Base-by-base conservation (phyloP, 768 basidiomycete genomes). In the Leccinum broughii region DNA sequence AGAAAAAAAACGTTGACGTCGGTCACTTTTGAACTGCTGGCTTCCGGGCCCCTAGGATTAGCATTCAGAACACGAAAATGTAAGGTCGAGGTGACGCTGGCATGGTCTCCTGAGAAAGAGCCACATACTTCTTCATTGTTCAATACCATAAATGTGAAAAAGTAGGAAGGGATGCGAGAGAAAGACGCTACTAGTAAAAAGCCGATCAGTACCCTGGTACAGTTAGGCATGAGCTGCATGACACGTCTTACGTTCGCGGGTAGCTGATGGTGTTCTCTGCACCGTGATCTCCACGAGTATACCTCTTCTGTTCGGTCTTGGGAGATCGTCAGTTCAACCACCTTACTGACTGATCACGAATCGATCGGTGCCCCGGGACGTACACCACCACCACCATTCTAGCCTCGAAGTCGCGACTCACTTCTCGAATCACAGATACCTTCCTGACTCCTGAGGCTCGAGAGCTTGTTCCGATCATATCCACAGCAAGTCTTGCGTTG, bases 401-500 rank as follows among this genome's bases (percentile, higher is more conserved):
- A 56, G 58, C 50, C 26, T 54, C 26, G 48, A 58, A 44, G 1
- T 58, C 35, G 13, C 35, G 35, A 35, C 35, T 35, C 57, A 55
- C 56, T 50, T 34, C 50, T 52, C 59, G 26, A 37, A 35, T 26
- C 8, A 46, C 1, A 22, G 20, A 51, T 67, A 24, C 66, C 61
- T 71, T 64, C 24, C 20, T 60, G 64, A 66, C 66, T 62, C 24
- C 20, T 60, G 64, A 66, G 62, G 60, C 69, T 66, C 53, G 32
- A 35, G 34, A 20, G 10, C 26, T 20, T 44, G 20, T 17, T 37
- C 30, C 48, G 59, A 44, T 54, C 52, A 61, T 39, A 59, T 53
- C 57, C 53, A 34, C 44, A 57, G 41, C 17, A 34, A 30, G 35
- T 57, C 58, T 52, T 37, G 50, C 56, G 32, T 30, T 51, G 49